Conservation (phyloP, 805 yeast genomes). For the Lipomyces yamadae region DNA sequence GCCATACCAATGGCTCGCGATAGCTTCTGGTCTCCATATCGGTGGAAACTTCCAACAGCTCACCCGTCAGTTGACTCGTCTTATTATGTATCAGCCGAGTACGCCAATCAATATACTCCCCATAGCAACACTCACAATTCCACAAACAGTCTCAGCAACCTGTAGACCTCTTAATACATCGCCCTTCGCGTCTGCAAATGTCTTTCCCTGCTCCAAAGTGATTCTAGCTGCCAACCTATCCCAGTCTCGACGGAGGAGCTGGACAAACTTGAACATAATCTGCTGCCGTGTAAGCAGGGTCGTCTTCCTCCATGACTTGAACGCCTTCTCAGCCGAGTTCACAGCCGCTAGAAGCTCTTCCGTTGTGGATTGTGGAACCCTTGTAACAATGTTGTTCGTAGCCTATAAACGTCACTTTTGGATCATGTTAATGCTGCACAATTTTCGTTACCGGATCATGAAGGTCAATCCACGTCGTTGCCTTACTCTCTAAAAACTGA, state of each 20-base stretch:
- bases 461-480: conserved; percentile 67
- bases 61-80: conserved; percentile 62
- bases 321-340: conserved; percentile 66
- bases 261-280: conserved; percentile 69
- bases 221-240: conserved; percentile 68
- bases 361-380: conserved; percentile 74
- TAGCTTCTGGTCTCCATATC: conserved; percentile 81
- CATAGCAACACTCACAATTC: conserved; percentile 51
- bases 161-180: conserved; percentile 77
- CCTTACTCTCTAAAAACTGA: conserved; percentile 55
- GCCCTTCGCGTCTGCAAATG: conserved; percentile 74
- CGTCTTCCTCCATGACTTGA: conserved; percentile 59
- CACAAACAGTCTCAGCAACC: conserved; percentile 77
- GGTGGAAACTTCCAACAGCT: conserved; percentile 65
- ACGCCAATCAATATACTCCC: not conserved
- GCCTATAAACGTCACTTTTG: conserved; percentile 46
- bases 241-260: conserved; percentile 65
- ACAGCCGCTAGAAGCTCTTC: conserved; percentile 69
- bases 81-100: not conserved
- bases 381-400: conserved; percentile 65
- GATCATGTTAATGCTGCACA: not conserved
- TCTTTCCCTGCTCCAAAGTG: conserved; percentile 76
- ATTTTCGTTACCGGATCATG: conserved; percentile 59
- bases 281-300: conserved; percentile 60
- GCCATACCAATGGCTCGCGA: conserved; percentile 51